A percentile compares a stretch with the other conserved stretches of the same genome.
Conservation (phyloP, 2,329 filamentous ascomycete species). For the Monosporascus ibericus region DNA sequence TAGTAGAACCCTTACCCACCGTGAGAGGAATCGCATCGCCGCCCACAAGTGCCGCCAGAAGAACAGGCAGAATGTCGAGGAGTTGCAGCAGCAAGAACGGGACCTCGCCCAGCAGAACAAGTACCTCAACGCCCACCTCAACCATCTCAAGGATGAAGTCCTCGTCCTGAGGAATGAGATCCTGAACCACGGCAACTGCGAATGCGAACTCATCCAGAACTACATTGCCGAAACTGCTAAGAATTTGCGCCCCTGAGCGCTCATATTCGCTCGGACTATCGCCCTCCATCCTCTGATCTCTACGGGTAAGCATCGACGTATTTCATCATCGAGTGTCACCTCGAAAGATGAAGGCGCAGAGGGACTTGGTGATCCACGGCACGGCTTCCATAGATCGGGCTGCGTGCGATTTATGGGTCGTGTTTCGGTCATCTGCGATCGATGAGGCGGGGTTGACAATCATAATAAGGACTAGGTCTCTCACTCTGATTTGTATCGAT, state of each 20-base stretch:
- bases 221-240: constrained; percentile 4
- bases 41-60: constrained; percentile 50
- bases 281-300: not conserved
- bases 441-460: too few species aligned
- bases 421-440: too few species aligned
- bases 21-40: constrained; percentile 43
- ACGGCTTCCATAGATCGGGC: too few species aligned
- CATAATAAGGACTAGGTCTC: too few species aligned
- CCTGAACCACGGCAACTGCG: constrained; percentile 23
- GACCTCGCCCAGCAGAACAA: constrained; percentile 18
- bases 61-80: constrained; percentile 46
- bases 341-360: not conserved
- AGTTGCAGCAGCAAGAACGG: constrained; percentile 34
- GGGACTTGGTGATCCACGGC: not conserved
- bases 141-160: constrained; percentile 20
- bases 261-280: not conserved
- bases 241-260: not conserved
- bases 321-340: not conserved
- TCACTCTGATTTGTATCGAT: too few species aligned
- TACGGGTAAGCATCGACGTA: not conserved
- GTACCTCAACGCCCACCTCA: constrained; percentile 14
- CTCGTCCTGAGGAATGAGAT: constrained; percentile 24
- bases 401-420: too few species aligned
- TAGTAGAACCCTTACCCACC: not conserved
- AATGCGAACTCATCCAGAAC: constrained; percentile 19